Evolutionary conservation across 1,284 basidiomycete species (phyloP).

Genomic region (Puccinia hordei): DNA sequence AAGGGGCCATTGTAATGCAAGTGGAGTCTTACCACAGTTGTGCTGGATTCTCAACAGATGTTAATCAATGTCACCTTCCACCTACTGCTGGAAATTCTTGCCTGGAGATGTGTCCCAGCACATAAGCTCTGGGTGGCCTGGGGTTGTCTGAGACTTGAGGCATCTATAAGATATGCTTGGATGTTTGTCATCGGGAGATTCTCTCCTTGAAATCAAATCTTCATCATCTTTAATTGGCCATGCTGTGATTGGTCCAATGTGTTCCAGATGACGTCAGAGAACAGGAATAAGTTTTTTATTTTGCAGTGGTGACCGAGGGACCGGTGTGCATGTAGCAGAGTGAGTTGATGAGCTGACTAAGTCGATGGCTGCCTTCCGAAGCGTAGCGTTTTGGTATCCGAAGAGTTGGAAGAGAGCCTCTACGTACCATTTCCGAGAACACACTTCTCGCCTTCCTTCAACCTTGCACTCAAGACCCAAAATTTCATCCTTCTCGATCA

Average conservation of each 20-base stretch:
- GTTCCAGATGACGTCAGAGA: neutral
- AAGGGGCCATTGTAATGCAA: no score
- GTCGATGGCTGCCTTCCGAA: neutral
- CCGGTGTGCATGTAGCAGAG: neutral
- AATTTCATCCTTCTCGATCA: no score
- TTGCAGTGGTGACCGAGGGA: neutral
- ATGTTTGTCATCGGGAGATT: no score
- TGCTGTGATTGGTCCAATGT: neutral
- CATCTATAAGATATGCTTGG: no score
- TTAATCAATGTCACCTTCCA: no score
- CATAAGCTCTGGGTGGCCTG: no score
- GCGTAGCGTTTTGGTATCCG: neutral
- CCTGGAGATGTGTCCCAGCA: no score
- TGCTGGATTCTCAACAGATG: no score
- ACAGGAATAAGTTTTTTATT: neutral
- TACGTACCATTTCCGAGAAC: neutral
- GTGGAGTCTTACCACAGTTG: no score
- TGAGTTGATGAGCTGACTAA: neutral
- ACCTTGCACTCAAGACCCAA: neutral
- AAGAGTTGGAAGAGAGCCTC: conserved; percentile 5
- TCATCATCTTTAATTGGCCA: neutral
- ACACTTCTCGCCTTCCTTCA: neutral
- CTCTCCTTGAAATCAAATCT: no score
- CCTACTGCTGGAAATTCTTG: no score
- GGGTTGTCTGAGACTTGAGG: no score